phyloP scores from a whole-genome alignment of 805 yeast genomes.

The Lachancea waltii region DNA sequence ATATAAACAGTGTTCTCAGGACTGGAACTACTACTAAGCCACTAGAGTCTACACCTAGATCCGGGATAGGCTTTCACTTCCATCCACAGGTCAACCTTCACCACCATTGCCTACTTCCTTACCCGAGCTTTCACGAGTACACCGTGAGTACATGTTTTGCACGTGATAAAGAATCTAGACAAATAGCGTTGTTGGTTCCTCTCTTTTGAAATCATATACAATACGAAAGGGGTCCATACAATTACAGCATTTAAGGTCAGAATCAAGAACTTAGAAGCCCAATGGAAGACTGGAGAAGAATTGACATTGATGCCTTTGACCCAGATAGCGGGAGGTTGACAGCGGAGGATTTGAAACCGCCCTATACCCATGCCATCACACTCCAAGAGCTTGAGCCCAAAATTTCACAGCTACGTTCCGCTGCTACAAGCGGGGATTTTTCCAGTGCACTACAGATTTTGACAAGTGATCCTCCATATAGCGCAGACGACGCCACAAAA shows the following conservation, averaged over 20 bases:
- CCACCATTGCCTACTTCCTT: too few species aligned
- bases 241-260: too few species aligned
- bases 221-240: neutral
- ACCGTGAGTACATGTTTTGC: too few species aligned
- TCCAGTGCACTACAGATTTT: slow-evolving; percentile 57
- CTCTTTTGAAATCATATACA: too few species aligned
- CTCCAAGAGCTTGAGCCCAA: slow-evolving; percentile 49
- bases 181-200: too few species aligned
- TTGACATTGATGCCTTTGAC: slow-evolving; percentile 87
- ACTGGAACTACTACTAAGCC: too few species aligned
- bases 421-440: slow-evolving; percentile 66
- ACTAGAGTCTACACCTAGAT: too few species aligned
- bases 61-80: too few species aligned
- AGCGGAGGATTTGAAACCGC: slow-evolving; percentile 55
- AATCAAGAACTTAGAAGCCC: neutral
- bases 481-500: slow-evolving; percentile 50
- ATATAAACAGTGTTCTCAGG: too few species aligned
- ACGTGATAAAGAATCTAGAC: too few species aligned
- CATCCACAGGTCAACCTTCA: too few species aligned
- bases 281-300: slow-evolving; percentile 86
- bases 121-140: too few species aligned
- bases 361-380: slow-evolving; percentile 44
- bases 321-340: slow-evolving; percentile 65
- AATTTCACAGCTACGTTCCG: slow-evolving; percentile 52
- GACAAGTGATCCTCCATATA: slow-evolving; percentile 76